These are phyloP conservation scores for Arabidopsis thaliana DNA, from an alignment of 345 rosid species.

Conservation along the genomic window DNA sequence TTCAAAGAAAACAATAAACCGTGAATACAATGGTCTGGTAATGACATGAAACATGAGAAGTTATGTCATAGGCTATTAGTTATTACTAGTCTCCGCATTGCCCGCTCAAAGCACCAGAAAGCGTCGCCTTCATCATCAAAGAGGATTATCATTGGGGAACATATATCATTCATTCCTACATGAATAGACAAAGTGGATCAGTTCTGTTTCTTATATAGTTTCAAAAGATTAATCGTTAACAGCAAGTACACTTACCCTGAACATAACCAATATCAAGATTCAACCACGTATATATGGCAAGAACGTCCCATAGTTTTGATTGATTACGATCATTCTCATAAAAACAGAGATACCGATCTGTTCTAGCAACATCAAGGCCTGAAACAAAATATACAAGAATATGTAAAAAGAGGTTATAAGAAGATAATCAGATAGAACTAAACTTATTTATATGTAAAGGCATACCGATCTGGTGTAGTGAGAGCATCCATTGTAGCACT, in stretches of 20 bases:
- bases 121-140: conserved; percentile 93
- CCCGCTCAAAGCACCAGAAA: conserved; percentile 95
- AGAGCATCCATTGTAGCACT: conserved; percentile 81
- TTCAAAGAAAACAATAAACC: conserved; percentile 28
- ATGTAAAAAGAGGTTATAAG: not conserved
- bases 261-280: conserved; percentile 92
- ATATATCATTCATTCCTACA: conserved; percentile 96
- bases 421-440: not conserved
- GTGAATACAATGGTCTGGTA: conserved; percentile 9
- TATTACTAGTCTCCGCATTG: conserved; percentile 86
- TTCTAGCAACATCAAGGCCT: conserved; percentile 97
- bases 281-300: conserved; percentile 85
- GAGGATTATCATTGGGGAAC: conserved; percentile 93
- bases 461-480: conserved; percentile 86
- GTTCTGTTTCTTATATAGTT: not conserved
- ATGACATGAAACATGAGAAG: conserved; percentile 27
- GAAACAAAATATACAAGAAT: conserved; percentile 36
- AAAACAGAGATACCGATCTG: conserved; percentile 80
- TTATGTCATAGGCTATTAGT: conserved; percentile 13
- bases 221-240: not conserved
- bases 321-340: conserved; percentile 72
- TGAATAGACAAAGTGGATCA: conserved; percentile 11
- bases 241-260: conserved; percentile 61
- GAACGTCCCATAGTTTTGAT: conserved; percentile 89
- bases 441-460: conserved; percentile 1